Evolutionary conservation across 2,329 filamentous ascomycete genomes (phyloP).

Genomic region (Colletotrichum musae): DNA sequence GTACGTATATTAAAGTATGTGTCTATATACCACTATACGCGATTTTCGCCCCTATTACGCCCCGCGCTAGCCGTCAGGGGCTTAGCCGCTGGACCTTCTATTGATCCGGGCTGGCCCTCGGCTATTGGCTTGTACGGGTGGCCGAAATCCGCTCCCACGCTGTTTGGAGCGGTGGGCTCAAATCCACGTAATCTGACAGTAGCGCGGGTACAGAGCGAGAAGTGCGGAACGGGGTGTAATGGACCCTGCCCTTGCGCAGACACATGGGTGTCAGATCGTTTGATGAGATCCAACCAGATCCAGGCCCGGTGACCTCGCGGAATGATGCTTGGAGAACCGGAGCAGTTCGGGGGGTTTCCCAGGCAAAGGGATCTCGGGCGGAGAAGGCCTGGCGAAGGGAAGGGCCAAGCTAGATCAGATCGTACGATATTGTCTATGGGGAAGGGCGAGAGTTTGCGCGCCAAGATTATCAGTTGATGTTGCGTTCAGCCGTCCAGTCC

Average conservation of each 20-base stretch:
- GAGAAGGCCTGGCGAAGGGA: constrained; percentile 31
- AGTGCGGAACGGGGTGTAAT: constrained; percentile 16
- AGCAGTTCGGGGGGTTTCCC: constrained; percentile 21
- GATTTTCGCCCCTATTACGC: too few species aligned
- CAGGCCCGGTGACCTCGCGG: constrained; percentile 34
- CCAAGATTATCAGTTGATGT: constrained; percentile 13
- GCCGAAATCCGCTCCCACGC: too few species aligned
- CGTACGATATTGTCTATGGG: constrained; percentile 34
- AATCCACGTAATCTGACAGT: too few species aligned
- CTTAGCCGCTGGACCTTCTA: too few species aligned
- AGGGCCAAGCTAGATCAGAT: constrained; percentile 27
- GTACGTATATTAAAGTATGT: too few species aligned
- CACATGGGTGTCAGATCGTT: constrained; percentile 40
- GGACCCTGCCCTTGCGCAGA: constrained; percentile 32
- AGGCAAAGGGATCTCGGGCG: constrained; percentile 21
- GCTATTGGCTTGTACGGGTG: too few species aligned
- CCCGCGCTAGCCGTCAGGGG: too few species aligned
- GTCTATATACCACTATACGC: too few species aligned
- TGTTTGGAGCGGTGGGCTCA: too few species aligned
- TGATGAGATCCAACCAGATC: constrained; percentile 41
- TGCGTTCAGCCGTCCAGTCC: neutral
- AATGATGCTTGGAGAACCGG: constrained; percentile 25
- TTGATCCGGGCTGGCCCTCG: too few species aligned
- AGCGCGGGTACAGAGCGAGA: constrained; percentile 16
- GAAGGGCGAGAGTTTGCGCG: constrained; percentile 29